Base-by-base conservation (phyloP, 2,329 filamentous ascomycete species). In the Sporothrix mexicana region DNA sequence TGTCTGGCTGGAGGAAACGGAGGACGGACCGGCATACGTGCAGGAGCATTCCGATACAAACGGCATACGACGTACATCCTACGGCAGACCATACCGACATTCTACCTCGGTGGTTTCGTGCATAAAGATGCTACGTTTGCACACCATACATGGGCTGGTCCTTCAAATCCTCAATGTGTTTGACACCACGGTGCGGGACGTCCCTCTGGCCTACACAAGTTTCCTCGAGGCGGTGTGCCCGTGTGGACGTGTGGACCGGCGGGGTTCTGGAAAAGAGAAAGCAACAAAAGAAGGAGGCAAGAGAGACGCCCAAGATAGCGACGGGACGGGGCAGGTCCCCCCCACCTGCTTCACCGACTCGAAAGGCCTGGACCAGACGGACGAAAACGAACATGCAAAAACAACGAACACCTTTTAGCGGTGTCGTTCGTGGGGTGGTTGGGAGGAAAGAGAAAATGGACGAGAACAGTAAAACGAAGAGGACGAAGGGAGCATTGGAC, bases 361-460 rank as follows among this genome's bases (percentile, higher is more conserved):
- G 41, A 66, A 66, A 20, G 51, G 51, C 15, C 47, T 3, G 3
- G 30, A 36, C 30, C 7, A 7, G 30, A 51, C 47, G 12, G n/a
- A n/a, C 15, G 47, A n/a, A n/a, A 17, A 51, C 30, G 3, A 36
- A n/a, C 4, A 17, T 51, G 47, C 47, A 8, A 43, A 4, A 47
- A 23, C n/a, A 8, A 45, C 7, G 69, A 71, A 64, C 57, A 10
- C 43, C 13, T 53, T 53, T 10, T 64, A 25, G 55, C 45, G 69
- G 69, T 71, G 57, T 62, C 55, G 69, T 64, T 71, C 69, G 69
- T 71, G 55, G 45, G 43, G 45, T 68, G 45, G 69, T 15, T 51
- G 57, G 55, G 43, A 53, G 20, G 10, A n/a, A 9, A 9, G 4
- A 13, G 6, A n/a, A 25, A 3, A 67, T 20, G 17, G 13, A 51